These are phyloP conservation scores for Petunia hybrid DNA, from an alignment of 305 asterid genomes.

Conservation along the genomic window DNA sequence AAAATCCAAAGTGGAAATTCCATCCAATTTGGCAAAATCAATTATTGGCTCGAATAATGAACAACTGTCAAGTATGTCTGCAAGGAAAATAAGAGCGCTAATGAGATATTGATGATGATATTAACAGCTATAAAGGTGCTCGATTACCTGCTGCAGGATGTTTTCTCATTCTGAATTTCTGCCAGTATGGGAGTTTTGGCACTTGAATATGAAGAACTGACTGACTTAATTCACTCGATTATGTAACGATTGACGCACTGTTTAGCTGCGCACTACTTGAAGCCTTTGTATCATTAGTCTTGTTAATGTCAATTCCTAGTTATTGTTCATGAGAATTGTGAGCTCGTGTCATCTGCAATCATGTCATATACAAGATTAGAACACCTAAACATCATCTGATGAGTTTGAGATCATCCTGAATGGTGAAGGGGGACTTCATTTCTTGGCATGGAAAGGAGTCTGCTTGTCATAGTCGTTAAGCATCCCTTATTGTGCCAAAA, in stretches of 20 bases:
- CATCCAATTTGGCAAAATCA: no score
- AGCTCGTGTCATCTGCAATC: no score
- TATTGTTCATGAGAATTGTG: slow-evolving; percentile 9
- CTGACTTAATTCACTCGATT: slow-evolving; percentile 45
- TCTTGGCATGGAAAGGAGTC: slow-evolving; percentile 1
- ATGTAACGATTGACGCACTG: slow-evolving; percentile 56
- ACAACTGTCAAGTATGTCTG: no score
- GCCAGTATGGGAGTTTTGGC: slow-evolving; percentile 11
- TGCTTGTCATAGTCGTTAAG: background rate
- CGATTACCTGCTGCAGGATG: slow-evolving; percentile 26
- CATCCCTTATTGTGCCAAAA: background rate
- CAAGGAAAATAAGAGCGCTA: no score
- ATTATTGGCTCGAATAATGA: no score
- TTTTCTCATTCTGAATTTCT: background rate
- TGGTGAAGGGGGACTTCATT: background rate
- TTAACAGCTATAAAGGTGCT: no score
- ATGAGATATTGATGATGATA: no score
- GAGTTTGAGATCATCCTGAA: background rate
- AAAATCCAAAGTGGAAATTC: no score
- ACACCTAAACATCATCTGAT: background rate
- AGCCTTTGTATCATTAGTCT: slow-evolving; percentile 43
- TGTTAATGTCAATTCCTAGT: slow-evolving; percentile 2
- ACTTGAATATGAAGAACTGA: slow-evolving; percentile 30
- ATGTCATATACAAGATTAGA: slow-evolving; percentile 15
- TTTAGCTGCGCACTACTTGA: slow-evolving; percentile 43